These are phyloP conservation scores for Saccharomycopsis oosterbeekiorum DNA, from an alignment of 805 yeast species.

Conservation along the genomic window DNA sequence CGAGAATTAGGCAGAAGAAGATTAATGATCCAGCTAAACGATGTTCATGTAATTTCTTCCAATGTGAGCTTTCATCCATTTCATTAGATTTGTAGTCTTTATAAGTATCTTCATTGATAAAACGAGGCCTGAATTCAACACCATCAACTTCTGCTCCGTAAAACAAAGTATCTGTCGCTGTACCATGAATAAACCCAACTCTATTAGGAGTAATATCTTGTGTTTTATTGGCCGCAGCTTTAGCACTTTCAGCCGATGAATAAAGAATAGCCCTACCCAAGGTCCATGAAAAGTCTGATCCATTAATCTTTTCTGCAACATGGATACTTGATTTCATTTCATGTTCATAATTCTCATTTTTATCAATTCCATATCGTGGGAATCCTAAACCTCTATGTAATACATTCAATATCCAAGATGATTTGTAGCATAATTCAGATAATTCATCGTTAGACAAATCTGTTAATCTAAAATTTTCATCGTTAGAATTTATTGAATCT, in stretches of 20 bases:
- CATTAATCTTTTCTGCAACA: constrained; percentile 34
- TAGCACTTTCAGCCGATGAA: constrained; percentile 44
- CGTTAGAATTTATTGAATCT: constrained; percentile 13
- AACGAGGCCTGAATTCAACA: constrained; percentile 35
- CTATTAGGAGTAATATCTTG: constrained; percentile 17
- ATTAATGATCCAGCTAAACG: constrained; percentile 30
- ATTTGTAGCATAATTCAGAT: constrained; percentile 48
- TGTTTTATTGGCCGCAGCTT: constrained; percentile 25
- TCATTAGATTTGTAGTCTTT: constrained; percentile 22
- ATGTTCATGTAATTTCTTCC: constrained; percentile 28
- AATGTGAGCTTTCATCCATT: constrained; percentile 30
- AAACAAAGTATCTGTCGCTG: constrained; percentile 37
- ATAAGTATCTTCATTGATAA: constrained; percentile 18
- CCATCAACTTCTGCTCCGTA: constrained; percentile 45
- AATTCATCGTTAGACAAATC: constrained; percentile 36
- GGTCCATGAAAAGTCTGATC: constrained; percentile 44
- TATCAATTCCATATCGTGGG: constrained; percentile 40
- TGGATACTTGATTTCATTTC: constrained; percentile 28
- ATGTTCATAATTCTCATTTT: constrained; percentile 20
- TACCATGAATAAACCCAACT: constrained; percentile 37
- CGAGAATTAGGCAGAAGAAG: constrained; percentile 25
- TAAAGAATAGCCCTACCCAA: constrained; percentile 53
- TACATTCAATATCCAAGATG: constrained; percentile 48
- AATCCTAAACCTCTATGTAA: constrained; percentile 54
- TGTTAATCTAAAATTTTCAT: constrained; percentile 7